Evolutionary conservation across 495 filamentous ascomycete genomes (phyloP).

Genomic region (Annulohypoxylon maeteangense): DNA sequence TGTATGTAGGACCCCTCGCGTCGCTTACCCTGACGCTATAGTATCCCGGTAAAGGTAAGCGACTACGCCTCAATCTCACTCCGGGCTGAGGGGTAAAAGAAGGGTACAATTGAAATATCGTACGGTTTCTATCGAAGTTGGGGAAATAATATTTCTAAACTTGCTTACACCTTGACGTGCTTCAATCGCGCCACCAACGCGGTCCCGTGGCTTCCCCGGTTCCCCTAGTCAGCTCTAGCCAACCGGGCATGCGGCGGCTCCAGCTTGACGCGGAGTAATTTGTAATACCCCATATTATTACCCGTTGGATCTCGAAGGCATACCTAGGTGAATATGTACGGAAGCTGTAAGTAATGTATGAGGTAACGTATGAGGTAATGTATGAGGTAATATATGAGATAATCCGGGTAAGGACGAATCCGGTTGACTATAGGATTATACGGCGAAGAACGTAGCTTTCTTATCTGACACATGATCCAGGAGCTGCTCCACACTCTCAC

Average conservation of each 20-base stretch:
- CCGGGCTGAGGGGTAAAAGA: background rate
- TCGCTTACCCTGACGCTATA: background rate
- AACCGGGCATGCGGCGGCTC: background rate
- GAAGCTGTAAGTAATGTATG: too few species aligned
- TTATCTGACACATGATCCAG: background rate
- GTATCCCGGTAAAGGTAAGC: background rate
- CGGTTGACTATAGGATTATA: background rate
- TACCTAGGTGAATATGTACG: background rate
- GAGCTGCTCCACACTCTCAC: background rate
- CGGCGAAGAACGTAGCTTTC: background rate
- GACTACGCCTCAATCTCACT: background rate
- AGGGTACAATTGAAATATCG: background rate
- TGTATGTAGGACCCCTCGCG: background rate
- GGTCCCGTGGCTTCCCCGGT: background rate
- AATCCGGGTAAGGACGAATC: background rate
- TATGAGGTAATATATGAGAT: background rate
- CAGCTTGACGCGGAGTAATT: background rate
- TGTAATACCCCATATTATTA: background rate
- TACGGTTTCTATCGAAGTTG: background rate
- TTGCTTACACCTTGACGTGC: background rate
- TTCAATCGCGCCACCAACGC: background rate
- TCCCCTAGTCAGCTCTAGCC: background rate
- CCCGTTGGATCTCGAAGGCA: background rate
- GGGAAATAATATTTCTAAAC: background rate
- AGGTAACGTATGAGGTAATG: too few species aligned